phyloP scores from a whole-genome alignment of 2,329 filamentous ascomycete species.

The Botrytis deweyae region DNA sequence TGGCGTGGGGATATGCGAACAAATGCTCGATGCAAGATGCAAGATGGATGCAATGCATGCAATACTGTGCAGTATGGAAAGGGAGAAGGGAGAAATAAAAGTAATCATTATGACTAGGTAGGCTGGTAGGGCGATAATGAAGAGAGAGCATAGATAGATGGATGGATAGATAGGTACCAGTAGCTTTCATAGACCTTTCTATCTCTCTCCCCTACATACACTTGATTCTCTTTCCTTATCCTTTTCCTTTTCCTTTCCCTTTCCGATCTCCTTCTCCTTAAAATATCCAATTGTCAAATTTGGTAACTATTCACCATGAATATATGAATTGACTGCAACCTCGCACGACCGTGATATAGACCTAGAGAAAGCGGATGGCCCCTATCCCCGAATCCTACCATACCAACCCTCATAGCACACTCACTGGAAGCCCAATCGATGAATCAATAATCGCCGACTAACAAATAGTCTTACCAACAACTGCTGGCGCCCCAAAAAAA shows the following conservation, averaged over 20 bases:
- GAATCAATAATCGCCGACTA: not conserved
- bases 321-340: not conserved
- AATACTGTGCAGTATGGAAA: not conserved
- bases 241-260: not conserved
- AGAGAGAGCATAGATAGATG: not conserved
- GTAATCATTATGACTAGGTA: not conserved
- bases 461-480: not conserved
- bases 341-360: not conserved
- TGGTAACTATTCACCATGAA: not conserved
- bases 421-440: not conserved
- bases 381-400: not conserved
- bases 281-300: constrained; percentile 31
- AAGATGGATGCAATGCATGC: not conserved
- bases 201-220: not conserved
- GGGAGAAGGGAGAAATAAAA: not conserved
- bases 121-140: not conserved
- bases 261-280: constrained; percentile 27
- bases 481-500: not conserved
- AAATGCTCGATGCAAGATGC: not conserved
- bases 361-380: not conserved
- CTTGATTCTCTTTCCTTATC: not conserved
- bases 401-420: not conserved
- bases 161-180: not conserved
- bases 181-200: not conserved
- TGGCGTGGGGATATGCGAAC: not conserved